Conservation (phyloP, 2,329 filamentous ascomycete genomes). For the Colletotrichum neosansevieriae region DNA sequence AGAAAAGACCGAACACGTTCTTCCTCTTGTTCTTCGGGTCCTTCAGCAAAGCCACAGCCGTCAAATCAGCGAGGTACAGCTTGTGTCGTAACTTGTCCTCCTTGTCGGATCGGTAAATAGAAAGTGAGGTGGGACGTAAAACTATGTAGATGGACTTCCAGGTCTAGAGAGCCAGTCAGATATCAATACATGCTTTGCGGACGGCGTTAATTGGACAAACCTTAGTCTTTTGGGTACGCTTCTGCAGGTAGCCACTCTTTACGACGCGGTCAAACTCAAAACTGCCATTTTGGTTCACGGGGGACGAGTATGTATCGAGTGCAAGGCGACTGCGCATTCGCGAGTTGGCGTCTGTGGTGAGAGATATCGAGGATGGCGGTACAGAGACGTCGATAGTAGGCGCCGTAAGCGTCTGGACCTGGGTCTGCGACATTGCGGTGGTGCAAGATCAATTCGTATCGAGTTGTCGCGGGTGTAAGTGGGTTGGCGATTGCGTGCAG, state of each 20-base stretch:
- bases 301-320: conserved; percentile 76
- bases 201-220: conserved; percentile 56
- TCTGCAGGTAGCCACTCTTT: conserved; percentile 87
- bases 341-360: conserved; percentile 44
- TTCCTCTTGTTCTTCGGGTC: conserved; percentile 89
- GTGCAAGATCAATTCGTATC: conserved; percentile 21
- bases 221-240: conserved; percentile 95
- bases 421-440: conserved; percentile 36
- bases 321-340: conserved; percentile 59
- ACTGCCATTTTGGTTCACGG: conserved; percentile 93
- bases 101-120: conserved; percentile 91
- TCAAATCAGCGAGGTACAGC: conserved; percentile 88
- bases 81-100: conserved; percentile 92
- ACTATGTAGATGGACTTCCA: conserved; percentile 95
- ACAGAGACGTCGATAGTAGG: conserved; percentile 42
- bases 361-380: conserved; percentile 38
- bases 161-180: conserved; percentile 63
- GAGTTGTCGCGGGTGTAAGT: conserved; percentile 14
- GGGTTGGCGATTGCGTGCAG: conserved; percentile 27
- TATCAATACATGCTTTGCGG: background rate
- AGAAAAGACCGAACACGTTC: conserved; percentile 93
- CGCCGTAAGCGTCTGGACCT: conserved; percentile 34
- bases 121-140: conserved; percentile 88
- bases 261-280: conserved; percentile 96
- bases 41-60: conserved; percentile 88